phyloP scores from a whole-genome alignment of 257 asterid genomes.

The Przewalskia tangutica region DNA sequence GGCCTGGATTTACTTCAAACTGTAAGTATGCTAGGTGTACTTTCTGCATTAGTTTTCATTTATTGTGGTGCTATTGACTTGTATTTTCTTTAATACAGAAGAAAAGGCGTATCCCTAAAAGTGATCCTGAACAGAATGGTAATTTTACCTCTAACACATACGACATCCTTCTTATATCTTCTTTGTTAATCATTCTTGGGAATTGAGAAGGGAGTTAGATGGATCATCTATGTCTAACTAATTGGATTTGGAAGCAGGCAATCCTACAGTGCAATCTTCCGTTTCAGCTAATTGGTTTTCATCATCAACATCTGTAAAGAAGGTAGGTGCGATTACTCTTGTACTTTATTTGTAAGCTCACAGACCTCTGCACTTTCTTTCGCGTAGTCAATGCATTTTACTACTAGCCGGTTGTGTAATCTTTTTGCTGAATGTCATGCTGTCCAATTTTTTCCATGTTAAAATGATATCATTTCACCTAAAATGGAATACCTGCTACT shows the following conservation, averaged over 20 bases:
- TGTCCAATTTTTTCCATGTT: not conserved
- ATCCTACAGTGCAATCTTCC: slow-evolving; percentile 46
- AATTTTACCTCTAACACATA: not conserved
- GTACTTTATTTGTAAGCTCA: not conserved
- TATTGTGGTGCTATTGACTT: not conserved
- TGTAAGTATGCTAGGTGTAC: slow-evolving; percentile 35
- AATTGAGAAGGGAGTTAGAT: not conserved
- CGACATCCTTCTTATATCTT: not conserved
- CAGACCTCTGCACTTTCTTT: not conserved
- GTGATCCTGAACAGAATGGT: slow-evolving; percentile 63
- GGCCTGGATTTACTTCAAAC: slow-evolving; percentile 66
- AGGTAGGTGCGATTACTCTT: slow-evolving; percentile 33
- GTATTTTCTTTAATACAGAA: slow-evolving; percentile 31
- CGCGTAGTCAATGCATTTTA: not conserved
- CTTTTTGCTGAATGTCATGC: not conserved
- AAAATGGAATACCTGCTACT: not conserved
- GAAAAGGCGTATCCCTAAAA: slow-evolving; percentile 41
- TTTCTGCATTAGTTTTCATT: not conserved
- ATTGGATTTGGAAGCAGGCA: slow-evolving; percentile 38
- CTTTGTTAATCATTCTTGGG: not conserved
- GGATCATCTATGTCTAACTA: slow-evolving; percentile 9
- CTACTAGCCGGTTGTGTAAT: not conserved
- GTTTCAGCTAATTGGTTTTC: slow-evolving; percentile 88
- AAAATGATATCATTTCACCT: not conserved
- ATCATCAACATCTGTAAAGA: slow-evolving; percentile 77